Evolutionary conservation across 2,329 filamentous ascomycete genomes (phyloP), one percentile per base, ranked within the genome.

Genomic region (Fusarium napiforme): DNA sequence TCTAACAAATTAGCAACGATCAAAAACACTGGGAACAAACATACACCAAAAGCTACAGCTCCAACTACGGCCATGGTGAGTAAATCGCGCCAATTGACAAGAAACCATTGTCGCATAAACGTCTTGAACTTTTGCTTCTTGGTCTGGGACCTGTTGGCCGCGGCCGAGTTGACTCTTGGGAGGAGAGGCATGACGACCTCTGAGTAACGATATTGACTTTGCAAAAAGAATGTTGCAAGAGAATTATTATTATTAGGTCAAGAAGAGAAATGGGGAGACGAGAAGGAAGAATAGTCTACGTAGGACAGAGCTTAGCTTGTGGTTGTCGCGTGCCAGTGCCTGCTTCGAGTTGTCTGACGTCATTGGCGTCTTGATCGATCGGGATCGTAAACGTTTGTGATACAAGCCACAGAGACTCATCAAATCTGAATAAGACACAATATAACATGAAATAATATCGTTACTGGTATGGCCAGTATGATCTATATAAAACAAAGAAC

Each of bases 21-120:
- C 1, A 4, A 47, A 9, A 5, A 14, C 3, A 23, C 2, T 21
- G n/a, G 4, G 6, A 16, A 34, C 2, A 23, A n/a, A 46, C 67
- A 15, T 76, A 83, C 83, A 10, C 72, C 78, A 39, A 82, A 60
- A 15, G 79, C 73, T 5, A 80, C 59, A 11, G 64, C 74, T 3
- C 75, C 90, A 77, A 92, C 83, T 14, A 84, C 67, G 12, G 83
- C 81, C 87, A 92, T 90, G 23, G 87, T 88, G 11, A 92, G 67
- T 34, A 92, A 81, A 73, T 93, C 91, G 5, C 87, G 79, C 84
- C 87, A 90, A 28, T 87, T 89, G 10, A 86, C 81, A 64, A 86
- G 87, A 69, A 91, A 70, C 90, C 90, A 93, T 77, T 88, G 65
- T 37, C 56, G 55, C 30, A 78, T 30, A 37, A 83, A 82, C 4